Conservation (phyloP, 805 yeast genomes). For the Metschnikowia anglica region DNA sequence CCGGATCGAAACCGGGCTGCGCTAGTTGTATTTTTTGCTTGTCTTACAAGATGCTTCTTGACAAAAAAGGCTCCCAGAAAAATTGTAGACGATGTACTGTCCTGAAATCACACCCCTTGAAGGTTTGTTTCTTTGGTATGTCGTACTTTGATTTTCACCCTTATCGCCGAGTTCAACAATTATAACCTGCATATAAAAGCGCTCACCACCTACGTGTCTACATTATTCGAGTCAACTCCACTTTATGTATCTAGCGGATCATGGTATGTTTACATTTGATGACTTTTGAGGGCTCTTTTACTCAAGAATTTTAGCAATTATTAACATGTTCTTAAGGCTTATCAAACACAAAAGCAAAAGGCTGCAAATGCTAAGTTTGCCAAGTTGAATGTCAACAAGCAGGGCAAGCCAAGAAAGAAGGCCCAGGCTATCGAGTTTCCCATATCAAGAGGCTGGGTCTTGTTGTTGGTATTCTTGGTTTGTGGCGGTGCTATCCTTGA, state of each 20-base stretch:
- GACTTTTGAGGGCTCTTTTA: neutral
- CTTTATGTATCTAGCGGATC: neutral
- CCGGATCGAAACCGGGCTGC: constrained; percentile 95
- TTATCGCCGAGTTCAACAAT: neutral
- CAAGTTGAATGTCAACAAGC: constrained; percentile 65
- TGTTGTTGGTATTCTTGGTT: constrained; percentile 60
- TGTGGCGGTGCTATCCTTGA: constrained; percentile 84
- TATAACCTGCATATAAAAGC: constrained; percentile 4
- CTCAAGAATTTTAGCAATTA: no score
- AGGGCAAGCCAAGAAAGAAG: constrained; percentile 64
- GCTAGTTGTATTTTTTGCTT: constrained; percentile 44
- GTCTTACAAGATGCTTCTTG: neutral
- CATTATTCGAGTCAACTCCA: neutral
- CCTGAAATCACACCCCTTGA: no score
- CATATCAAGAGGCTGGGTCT: constrained; percentile 64
- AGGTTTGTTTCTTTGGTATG: neutral
- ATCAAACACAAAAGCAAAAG: constrained; percentile 85
- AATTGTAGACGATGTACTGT: neutral
- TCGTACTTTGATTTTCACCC: no score
- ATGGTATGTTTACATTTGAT: neutral
- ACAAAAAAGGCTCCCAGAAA: no score
- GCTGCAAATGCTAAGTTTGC: constrained; percentile 83
- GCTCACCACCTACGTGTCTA: constrained; percentile 8
- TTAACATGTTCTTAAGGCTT: constrained; percentile 43
- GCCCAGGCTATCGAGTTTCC: constrained; percentile 46